A percentile compares a stretch with the other conserved stretches of the same genome.
Conservation (phyloP, 495 filamentous ascomycete genomes). For the Neurospora pannonica region DNA sequence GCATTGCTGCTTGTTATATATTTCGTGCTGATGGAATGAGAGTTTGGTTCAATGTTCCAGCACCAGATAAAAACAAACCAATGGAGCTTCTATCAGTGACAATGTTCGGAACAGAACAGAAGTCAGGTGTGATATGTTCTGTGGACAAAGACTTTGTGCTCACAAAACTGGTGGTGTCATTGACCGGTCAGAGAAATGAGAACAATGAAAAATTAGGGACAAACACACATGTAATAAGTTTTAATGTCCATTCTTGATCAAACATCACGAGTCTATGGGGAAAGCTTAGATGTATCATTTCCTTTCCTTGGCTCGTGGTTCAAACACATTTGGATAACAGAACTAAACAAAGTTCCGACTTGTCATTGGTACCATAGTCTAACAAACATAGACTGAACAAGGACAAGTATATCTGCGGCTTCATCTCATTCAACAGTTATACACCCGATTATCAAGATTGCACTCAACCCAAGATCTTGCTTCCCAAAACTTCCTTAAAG, state of each 20-base stretch:
- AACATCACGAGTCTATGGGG: neutral
- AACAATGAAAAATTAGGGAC: neutral
- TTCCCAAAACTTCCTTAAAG: constrained; percentile 16
- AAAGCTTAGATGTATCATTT: neutral
- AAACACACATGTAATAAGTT: neutral
- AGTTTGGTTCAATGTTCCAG: neutral
- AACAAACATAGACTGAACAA: neutral
- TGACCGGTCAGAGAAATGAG: neutral
- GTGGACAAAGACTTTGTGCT: neutral
- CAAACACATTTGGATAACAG: neutral
- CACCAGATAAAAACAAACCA: neutral
- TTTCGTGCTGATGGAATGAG: neutral
- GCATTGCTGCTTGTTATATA: neutral
- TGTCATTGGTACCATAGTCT: neutral
- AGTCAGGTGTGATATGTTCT: neutral
- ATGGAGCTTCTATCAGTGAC: neutral
- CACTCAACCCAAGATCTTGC: constrained; percentile 7
- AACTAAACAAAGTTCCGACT: neutral
- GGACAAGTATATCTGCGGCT: neutral
- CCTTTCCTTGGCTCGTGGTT: neutral
- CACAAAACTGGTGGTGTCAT: neutral
- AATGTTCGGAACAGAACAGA: neutral
- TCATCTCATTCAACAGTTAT: neutral
- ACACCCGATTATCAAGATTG: neutral
- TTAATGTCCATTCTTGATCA: neutral